phyloP scores from a whole-genome alignment of 768 basidiomycete species.

The Pseudohyphozyma bogoriensis region DNA sequence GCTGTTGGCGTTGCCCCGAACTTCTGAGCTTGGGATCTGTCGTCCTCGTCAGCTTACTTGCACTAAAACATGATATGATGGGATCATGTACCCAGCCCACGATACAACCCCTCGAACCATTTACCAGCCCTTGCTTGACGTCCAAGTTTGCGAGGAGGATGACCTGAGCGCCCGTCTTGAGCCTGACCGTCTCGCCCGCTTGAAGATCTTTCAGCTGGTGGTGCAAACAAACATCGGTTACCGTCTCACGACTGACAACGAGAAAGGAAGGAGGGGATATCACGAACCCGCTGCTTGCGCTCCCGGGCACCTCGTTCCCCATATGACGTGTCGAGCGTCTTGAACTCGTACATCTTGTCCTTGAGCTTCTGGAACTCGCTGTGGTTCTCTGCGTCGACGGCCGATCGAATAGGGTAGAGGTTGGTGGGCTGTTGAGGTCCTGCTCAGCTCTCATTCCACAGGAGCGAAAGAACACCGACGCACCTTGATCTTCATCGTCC shows the following conservation, averaged over 20 bases:
- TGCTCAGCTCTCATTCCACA: too few species aligned
- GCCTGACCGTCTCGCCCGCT: conserved; percentile 32
- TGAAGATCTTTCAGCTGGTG: conserved; percentile 35
- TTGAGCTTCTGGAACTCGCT: conserved; percentile 34
- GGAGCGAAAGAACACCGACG: background rate
- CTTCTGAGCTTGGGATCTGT: too few species aligned
- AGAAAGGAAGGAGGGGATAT: conserved; percentile 5
- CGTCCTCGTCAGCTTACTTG: background rate
- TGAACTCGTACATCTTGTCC: conserved; percentile 34
- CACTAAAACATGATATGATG: too few species aligned
- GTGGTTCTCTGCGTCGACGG: conserved; percentile 39
- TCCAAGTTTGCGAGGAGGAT: conserved; percentile 41
- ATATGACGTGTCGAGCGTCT: conserved; percentile 32
- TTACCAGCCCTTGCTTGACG: conserved; percentile 21
- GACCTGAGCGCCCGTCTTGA: conserved; percentile 40
- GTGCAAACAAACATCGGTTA: background rate
- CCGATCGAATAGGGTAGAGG: conserved; percentile 33
- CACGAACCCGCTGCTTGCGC: conserved; percentile 32
- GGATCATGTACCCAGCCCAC: conserved; percentile 24
- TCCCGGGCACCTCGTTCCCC: conserved; percentile 30
- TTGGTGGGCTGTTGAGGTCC: conserved; percentile 22
- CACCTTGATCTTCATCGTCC: conserved; percentile 33
- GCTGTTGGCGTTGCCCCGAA: background rate
- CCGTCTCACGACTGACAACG: too few species aligned
- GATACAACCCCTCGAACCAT: conserved; percentile 24